Conservation (phyloP, 352 stramenopile genomes). For the Globisporangium barbulae region DNA sequence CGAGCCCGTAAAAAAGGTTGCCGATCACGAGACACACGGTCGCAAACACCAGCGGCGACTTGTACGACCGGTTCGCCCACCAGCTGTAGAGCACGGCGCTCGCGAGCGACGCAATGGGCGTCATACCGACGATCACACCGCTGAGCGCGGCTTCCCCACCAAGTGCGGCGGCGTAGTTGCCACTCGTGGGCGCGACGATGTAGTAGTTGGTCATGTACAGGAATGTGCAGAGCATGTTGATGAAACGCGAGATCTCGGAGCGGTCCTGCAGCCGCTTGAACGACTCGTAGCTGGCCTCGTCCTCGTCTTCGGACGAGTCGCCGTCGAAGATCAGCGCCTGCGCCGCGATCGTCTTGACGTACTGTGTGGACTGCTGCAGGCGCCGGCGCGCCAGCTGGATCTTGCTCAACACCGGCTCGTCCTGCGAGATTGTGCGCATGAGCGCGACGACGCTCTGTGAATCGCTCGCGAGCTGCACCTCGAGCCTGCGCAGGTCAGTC, state of each 20-base stretch:
- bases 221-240: constrained; percentile 95
- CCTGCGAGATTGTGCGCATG: constrained; percentile 61
- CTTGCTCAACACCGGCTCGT: constrained; percentile 70
- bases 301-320: constrained; percentile 82
- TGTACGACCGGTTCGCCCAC: constrained; percentile 92
- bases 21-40: constrained; percentile 79
- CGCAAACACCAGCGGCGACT: constrained; percentile 79
- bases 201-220: constrained; percentile 99
- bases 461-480: constrained; percentile 31
- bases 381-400: constrained; percentile 63
- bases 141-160: constrained; percentile 88
- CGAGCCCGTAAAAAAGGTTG: constrained; percentile 87
- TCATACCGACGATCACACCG: constrained; percentile 96
- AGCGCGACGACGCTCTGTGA: constrained; percentile 12
- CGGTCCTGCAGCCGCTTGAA: constrained; percentile 45
- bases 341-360: constrained; percentile 80
- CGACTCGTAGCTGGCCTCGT: constrained; percentile 58
- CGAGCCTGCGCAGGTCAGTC: constrained; percentile 49
- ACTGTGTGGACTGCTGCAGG: constrained; percentile 79
- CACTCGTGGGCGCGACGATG: constrained; percentile 94
- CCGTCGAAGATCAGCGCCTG: constrained; percentile 80
- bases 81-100: constrained; percentile 94
- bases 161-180: constrained; percentile 89
- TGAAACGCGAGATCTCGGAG: constrained; percentile 68
- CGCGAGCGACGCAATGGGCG: constrained; percentile 92